Conservation (phyloP, 2,329 filamentous ascomycete genomes). For the Epichloe brachyelytri region DNA sequence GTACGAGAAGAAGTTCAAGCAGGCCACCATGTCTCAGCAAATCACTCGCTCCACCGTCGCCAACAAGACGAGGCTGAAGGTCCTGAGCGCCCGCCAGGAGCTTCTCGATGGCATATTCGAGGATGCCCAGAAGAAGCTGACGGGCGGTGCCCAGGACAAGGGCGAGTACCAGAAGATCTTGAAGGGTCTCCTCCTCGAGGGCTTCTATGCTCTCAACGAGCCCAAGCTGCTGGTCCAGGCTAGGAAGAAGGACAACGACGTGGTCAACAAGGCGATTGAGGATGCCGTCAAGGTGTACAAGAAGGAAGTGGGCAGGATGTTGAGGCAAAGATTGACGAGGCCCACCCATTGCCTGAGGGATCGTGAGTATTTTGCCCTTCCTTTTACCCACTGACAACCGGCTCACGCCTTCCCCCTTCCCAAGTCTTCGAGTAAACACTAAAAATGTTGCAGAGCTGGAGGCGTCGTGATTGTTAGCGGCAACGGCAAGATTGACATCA, state of each 20-base stretch:
- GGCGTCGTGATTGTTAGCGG: conserved; percentile 71
- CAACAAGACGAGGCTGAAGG: conserved; percentile 88
- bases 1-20: conserved; percentile 99
- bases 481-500: conserved; percentile 89
- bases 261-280: conserved; percentile 65
- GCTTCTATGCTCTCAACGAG: conserved; percentile 79
- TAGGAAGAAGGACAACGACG: conserved; percentile 64
- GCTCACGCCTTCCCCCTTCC: background rate
- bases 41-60: conserved; percentile 92
- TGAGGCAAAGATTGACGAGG: conserved; percentile 61
- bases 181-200: conserved; percentile 76
- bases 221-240: conserved; percentile 60
- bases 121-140: conserved; percentile 59
- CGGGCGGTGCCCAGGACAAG: conserved; percentile 51
- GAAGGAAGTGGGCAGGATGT: conserved; percentile 58
- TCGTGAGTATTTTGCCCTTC: conserved; percentile 47
- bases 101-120: conserved; percentile 86
- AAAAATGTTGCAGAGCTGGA: conserved; percentile 49
- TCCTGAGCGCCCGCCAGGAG: conserved; percentile 78
- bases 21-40: conserved; percentile 96
- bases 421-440: background rate
- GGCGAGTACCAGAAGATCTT: conserved; percentile 63
- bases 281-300: conserved; percentile 74
- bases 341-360: conserved; percentile 64
- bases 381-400: background rate